A percentile compares a stretch with the other conserved stretches of the same genome.
Evolutionary conservation across 2,329 filamentous ascomycete species (phyloP).

Genomic region (Aspergillus clavatus): DNA sequence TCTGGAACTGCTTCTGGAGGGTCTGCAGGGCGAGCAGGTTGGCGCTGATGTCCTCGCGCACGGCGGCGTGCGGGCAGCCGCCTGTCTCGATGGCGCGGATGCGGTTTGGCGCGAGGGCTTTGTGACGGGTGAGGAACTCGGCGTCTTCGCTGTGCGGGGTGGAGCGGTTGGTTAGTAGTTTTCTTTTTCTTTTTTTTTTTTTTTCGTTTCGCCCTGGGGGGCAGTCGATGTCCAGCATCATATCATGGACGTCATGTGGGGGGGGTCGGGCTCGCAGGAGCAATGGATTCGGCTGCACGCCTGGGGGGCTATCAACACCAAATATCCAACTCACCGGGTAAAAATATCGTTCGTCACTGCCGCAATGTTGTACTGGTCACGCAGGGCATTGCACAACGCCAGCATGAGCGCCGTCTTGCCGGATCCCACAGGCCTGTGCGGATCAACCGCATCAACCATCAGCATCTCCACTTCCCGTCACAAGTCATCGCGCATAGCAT

Average conservation of each 20-base stretch:
- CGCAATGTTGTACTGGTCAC: constrained; percentile 76
- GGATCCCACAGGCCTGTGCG: constrained; percentile 89
- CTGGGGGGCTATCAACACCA: too few species aligned
- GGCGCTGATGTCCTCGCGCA: constrained; percentile 91
- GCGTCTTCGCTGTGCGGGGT: constrained; percentile 67
- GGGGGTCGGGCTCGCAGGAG: too few species aligned
- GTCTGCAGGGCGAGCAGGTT: constrained; percentile 92
- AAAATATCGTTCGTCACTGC: constrained; percentile 99
- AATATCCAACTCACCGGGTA: constrained; percentile 61
- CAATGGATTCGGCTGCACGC: too few species aligned
- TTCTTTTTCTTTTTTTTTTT: too few species aligned
- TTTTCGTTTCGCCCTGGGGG: too few species aligned
- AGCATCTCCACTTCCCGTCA: too few species aligned
- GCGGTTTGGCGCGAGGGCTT: constrained; percentile 72
- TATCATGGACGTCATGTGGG: too few species aligned
- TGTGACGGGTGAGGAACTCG: constrained; percentile 87
- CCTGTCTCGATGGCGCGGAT: constrained; percentile 97
- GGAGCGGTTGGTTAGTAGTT: background rate
- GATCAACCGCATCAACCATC: too few species aligned
- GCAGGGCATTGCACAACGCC: constrained; percentile 78
- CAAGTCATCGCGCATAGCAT: constrained; percentile 38
- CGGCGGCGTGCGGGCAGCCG: constrained; percentile 92
- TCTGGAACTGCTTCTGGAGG: constrained; percentile 71
- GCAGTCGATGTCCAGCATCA: too few species aligned
- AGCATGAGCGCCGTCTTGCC: constrained; percentile 98